Evolutionary conservation across 139 green algal genomes (phyloP), one percentile per base, ranked within the genome.

Genomic region (Ettlia oleoabundans): DNA sequence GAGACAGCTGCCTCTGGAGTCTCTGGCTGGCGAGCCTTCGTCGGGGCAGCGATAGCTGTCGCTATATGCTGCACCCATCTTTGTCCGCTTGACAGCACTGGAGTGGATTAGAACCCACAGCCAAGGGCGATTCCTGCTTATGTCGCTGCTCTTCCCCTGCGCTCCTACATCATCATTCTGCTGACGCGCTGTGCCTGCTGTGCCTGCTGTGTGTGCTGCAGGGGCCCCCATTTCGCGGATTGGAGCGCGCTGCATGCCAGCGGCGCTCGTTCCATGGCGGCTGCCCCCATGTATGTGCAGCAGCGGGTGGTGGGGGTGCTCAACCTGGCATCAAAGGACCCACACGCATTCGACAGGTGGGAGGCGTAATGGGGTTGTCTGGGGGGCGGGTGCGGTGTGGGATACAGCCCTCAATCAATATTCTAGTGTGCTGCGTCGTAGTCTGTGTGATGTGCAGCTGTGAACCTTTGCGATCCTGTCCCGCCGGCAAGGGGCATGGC

Each of bases 151-250:
- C n/a, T n/a, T n/a, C n/a, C n/a, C n/a, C n/a, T n/a, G n/a, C n/a
- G n/a, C n/a, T n/a, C n/a, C n/a, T n/a, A n/a, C n/a, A n/a, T n/a
- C n/a, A n/a, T n/a, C n/a, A n/a, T n/a, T n/a, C n/a, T n/a, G n/a
- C n/a, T n/a, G n/a, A 42, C 62, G 37, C 65, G 18, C 15, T 26
- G 28, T 51, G 13, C 10, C 35, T 52, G 65, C 33, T 21, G 2
- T 33, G 13, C 65, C 15, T 21, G 65, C 33, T 21, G 2, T 33
- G 13, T 35, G 3, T 21, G 40, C 22, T 71, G 78, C 83, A 88
- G 81, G 21, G 89, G 89, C 26, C 89, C 89, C 35, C 89, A 92
- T 74, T 92, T 90, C 76, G 78, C 87, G 1, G 89, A 92, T 65
- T 92, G 89, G 89, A 65, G 85, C 0, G 76, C 38, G 32, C 80